Base-by-base conservation (phyloP, 441 rosid species). In the Brassica hybrid region DNA sequence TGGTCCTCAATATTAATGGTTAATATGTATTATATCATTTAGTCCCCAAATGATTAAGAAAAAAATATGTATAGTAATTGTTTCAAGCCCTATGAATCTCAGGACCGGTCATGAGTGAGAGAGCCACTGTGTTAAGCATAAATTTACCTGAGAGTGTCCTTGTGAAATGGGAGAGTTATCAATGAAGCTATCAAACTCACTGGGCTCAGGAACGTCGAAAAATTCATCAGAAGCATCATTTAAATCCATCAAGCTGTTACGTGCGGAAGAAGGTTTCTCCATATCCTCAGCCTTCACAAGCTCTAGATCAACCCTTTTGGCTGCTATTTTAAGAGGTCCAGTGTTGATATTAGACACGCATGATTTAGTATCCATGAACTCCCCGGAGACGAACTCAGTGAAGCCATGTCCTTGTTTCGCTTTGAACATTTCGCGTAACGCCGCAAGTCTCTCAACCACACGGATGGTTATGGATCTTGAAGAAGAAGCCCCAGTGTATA, bases 371-470 rank as follows among this genome's bases (percentile, higher is more conserved):
- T 69, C 83, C 79, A 72, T 30, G 73, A 81, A 66, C 60, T 86
- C 88, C 58, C 81, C 75, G 12, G 86, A 70, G 18, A 81, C 67
- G 13, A 81, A 74, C 56, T 87, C 89, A 17, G 84, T 50, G 43
- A 86, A 76, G 73, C 74, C 80, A 1, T 84, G 82, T 56, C 91
- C 94, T 73, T 82, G 84, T 76, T 87, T 91, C n/a, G 93, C 87
- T 80, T 66, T 80, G 73, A 88, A 92, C 84, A 94, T 65, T 85
- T 94, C 99, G 48, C 97, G 84, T 34, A 96, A 69, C 0, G 99
- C 99, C 78, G 97, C 96, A 76, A 96, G 82, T 76, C 93, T 86
- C 81, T 91, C 97, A 56, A 94, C 92, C 94, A 90, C 84, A 61
- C 87, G 81, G 52, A 92, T 90, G 25, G 99, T 94, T 64, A 90